These are phyloP conservation scores for Trametes pubescens DNA, from an alignment of 1,284 basidiomycete species.

Conservation along the genomic window DNA sequence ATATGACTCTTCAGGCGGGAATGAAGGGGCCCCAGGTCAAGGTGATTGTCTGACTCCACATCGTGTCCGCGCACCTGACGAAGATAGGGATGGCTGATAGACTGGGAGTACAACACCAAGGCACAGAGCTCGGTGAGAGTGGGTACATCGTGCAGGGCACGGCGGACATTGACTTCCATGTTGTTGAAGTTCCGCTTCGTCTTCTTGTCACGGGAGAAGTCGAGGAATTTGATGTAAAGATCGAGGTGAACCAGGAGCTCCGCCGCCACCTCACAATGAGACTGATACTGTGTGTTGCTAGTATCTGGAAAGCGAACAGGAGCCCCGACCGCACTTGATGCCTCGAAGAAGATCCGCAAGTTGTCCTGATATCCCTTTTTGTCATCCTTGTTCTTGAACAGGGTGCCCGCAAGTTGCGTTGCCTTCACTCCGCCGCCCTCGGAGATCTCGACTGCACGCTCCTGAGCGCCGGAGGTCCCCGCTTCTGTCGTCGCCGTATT, in stretches of 20 bases:
- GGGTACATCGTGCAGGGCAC: slow-evolving; percentile 42
- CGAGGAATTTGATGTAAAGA: slow-evolving; percentile 38
- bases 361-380: slow-evolving; percentile 37
- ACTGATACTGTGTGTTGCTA: slow-evolving; percentile 44
- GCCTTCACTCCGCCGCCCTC: slow-evolving; percentile 41
- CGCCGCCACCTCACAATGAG: slow-evolving; percentile 38
- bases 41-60: slow-evolving; percentile 4
- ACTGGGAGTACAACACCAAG: slow-evolving; percentile 41
- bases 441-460: not conserved
- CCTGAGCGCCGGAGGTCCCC: not conserved
- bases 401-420: slow-evolving; percentile 37
- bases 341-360: slow-evolving; percentile 23
- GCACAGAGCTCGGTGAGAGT: slow-evolving; percentile 48
- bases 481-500: slow-evolving; percentile 35
- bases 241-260: slow-evolving; percentile 37
- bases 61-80: slow-evolving; percentile 19
- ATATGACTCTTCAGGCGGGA: slow-evolving; percentile 25
- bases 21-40: slow-evolving; percentile 28
- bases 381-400: slow-evolving; percentile 43
- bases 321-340: slow-evolving; percentile 38
- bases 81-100: slow-evolving; percentile 34
- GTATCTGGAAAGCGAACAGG: slow-evolving; percentile 39
- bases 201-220: slow-evolving; percentile 39
- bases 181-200: slow-evolving; percentile 37
- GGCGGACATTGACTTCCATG: slow-evolving; percentile 44